A percentile compares a stretch with the other conserved stretches of the same genome.
Evolutionary conservation across 768 basidiomycete species (phyloP).

Genomic region (Auricularia heimuer): DNA sequence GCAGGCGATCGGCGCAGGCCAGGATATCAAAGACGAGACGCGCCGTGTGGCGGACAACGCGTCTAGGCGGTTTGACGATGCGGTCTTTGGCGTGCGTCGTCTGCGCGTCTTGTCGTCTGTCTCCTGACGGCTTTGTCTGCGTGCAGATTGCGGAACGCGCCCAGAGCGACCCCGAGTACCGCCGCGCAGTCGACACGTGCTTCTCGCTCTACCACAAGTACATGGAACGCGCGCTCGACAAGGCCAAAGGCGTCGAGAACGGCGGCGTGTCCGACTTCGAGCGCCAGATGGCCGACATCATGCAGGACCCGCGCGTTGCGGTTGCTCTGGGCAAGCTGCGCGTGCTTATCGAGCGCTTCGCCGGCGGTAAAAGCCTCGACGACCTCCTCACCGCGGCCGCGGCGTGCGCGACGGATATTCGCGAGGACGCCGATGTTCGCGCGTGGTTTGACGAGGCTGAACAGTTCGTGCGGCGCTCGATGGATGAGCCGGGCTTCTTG

Average conservation of each 20-base stretch:
- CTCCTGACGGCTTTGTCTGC: background rate
- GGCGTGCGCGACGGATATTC: constrained; percentile 36
- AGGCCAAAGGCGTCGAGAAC: constrained; percentile 30
- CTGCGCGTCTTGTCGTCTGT: background rate
- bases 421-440: constrained; percentile 43
- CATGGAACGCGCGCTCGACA: constrained; percentile 40
- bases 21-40: constrained; percentile 30
- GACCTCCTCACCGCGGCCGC: constrained; percentile 35
- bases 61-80: constrained; percentile 34
- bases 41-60: constrained; percentile 39
- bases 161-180: constrained; percentile 50
- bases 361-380: constrained; percentile 40
- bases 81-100: constrained; percentile 37
- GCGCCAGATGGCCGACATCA: constrained; percentile 36
- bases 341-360: constrained; percentile 42
- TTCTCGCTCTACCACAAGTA: constrained; percentile 51
- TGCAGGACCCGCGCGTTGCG: constrained; percentile 54
- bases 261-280: constrained; percentile 24
- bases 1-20: constrained; percentile 43
- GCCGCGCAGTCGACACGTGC: constrained; percentile 44
- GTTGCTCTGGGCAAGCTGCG: constrained; percentile 36
- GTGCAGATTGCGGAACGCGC: constrained; percentile 54
- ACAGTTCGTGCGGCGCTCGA: constrained; percentile 30
- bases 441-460: constrained; percentile 49
- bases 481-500: constrained; percentile 43